phyloP scores from a whole-genome alignment of 176 grass and related monocot species.

The Aegilops umbellulata region DNA sequence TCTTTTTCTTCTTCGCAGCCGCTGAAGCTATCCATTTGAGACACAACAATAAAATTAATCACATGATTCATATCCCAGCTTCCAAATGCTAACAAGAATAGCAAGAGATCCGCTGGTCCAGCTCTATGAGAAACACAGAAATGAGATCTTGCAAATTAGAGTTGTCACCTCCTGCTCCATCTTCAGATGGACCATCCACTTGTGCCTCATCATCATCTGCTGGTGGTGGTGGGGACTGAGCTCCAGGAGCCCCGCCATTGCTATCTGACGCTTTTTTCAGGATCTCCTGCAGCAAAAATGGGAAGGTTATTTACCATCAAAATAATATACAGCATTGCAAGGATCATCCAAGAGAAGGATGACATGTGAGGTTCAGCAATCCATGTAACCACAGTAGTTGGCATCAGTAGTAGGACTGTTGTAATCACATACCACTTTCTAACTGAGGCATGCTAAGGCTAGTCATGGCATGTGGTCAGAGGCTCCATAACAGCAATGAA shows the following conservation, averaged over 20 bases:
- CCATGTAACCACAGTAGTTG: not conserved
- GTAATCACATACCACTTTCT: slow-evolving; percentile 1
- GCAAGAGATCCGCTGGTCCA: not conserved
- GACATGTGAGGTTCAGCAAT: not conserved
- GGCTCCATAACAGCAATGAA: not conserved
- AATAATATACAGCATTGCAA: not conserved
- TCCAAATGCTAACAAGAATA: slow-evolving; percentile 14
- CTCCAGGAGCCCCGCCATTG: slow-evolving; percentile 9
- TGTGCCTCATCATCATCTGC: slow-evolving; percentile 57
- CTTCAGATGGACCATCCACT: slow-evolving; percentile 44
- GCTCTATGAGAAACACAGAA: not conserved
- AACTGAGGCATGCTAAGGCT: not conserved
- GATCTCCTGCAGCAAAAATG: slow-evolving; percentile 8
- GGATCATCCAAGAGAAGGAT: not conserved
- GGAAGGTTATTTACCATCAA: not conserved
- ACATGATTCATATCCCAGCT: not conserved
- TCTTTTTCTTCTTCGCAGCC: slow-evolving; percentile 80
- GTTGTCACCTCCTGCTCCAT: slow-evolving; percentile 46
- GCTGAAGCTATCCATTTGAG: slow-evolving; percentile 33
- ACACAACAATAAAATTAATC: slow-evolving; percentile 12
- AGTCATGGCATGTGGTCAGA: not conserved
- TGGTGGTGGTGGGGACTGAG: slow-evolving; percentile 27
- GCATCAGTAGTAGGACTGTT: not conserved
- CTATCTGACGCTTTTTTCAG: slow-evolving; percentile 15
- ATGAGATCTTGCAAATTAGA: slow-evolving; percentile 24